Evolutionary conservation across 805 yeast genomes (phyloP).

Genomic region (Candida gorgasii): DNA sequence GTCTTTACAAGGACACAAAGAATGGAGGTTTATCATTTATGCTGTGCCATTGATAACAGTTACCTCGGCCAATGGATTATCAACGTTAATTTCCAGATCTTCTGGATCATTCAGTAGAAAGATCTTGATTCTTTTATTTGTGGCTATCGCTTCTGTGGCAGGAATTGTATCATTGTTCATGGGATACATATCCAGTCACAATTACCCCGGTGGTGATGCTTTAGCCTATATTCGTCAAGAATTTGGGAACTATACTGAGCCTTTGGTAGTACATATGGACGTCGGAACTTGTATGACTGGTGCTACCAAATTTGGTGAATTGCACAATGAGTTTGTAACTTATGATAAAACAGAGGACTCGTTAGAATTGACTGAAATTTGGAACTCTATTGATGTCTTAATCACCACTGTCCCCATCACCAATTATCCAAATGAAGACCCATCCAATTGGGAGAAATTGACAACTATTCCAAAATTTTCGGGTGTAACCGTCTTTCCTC

Average conservation of each 20-base stretch:
- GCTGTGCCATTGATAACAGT: slow-evolving; percentile 67
- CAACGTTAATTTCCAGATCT: slow-evolving; percentile 21
- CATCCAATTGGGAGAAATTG: slow-evolving; percentile 25
- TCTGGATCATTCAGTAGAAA: slow-evolving; percentile 6
- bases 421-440: slow-evolving; percentile 7
- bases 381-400: slow-evolving; percentile 31
- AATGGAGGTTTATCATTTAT: slow-evolving; percentile 88
- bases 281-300: slow-evolving; percentile 88
- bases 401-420: slow-evolving; percentile 20
- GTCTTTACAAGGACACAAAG: slow-evolving; percentile 89
- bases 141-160: slow-evolving; percentile 29
- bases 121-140: slow-evolving; percentile 16
- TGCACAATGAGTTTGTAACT: slow-evolving; percentile 33
- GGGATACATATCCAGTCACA: slow-evolving; percentile 64
- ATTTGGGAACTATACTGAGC: neutral
- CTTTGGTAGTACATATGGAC: slow-evolving; percentile 63
- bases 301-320: slow-evolving; percentile 69
- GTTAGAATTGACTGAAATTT: slow-evolving; percentile 26
- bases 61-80: slow-evolving; percentile 63
- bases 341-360: slow-evolving; percentile 79
- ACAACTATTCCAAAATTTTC: slow-evolving; percentile 23
- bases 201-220: slow-evolving; percentile 91
- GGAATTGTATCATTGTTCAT: slow-evolving; percentile 47
- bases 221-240: slow-evolving; percentile 25
- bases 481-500: slow-evolving; percentile 20